Base-by-base conservation (phyloP, 106 monocot species). In the Dioscorea zingiberensis region DNA sequence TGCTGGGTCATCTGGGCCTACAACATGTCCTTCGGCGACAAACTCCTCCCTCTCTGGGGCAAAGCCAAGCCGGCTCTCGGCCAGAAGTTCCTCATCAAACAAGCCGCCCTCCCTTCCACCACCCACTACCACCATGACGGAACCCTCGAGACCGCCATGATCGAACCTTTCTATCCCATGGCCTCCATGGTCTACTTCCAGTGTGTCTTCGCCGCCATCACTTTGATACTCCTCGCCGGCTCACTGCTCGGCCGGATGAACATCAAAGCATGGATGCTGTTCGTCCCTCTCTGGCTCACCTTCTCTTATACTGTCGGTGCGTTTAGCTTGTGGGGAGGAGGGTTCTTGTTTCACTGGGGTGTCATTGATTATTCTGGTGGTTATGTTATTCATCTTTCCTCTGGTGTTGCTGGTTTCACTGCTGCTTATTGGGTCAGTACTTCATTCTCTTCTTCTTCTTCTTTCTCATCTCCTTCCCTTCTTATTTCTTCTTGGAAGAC, bases 21-120 rank as follows among this genome's bases (percentile, higher is more conserved):
- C 67, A 67, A 81, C 65, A 80, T 85, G 80, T 85, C 85, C 19
- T 85, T 85, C 71, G 85, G 85, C 22, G 67, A 85, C 48, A 66
- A 85, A 55, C 80, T 85, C 66, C 54, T 81, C 55, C 85, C 85
- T 44, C 73, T 85, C 63, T 85, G 85, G 85, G 85, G 85, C 54
- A 80, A 73, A 55, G 80, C 80, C 11, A 65, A 63, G 11, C 69
- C 70, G 1, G 80, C 85, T 22, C 66, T 85, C 16, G 79, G 74
- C 25, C 85, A 85, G 63, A 74, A 76, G 44, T 72, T 80, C 68
- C 66, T 85, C 51, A 13, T 81, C 53, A 30, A 62, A 5, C 77
- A 64, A 51, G 85, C 81, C 0, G 67, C 16, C 12, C 71, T 85
- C 19, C 80, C 85, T 15, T 69, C 64, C 11, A 67, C 77, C 6